Evolutionary conservation across 2,329 filamentous ascomycete species (phyloP), one percentile per base, ranked within the genome.

Genomic region (Lachnellula subtilissima): DNA sequence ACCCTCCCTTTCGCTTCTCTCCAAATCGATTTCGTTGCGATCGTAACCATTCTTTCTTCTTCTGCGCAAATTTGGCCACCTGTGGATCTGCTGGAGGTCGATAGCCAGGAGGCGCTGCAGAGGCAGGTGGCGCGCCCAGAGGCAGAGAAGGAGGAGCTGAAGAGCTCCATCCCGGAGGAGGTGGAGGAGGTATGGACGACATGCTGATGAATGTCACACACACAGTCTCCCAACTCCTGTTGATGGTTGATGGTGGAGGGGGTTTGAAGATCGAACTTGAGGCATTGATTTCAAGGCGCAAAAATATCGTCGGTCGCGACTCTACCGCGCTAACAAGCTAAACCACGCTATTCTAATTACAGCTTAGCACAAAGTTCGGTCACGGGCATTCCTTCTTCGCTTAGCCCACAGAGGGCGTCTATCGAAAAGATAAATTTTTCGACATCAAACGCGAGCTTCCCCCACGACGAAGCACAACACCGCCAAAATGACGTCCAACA

Each of bases 1-100:
- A 97, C 0, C 95, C 94, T 22, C 88, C 91, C 75, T 96, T 96
- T 59, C 94, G 83, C 82, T 97, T 97, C 81, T 99, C 95, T 51
- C 91, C 91, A 63, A 97, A 99, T 53, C 94, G 86, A 72, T 91
- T 94, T 66, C 91, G 86, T 76, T 96, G 94, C 63, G 82, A 84
- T 60, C 92, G 88, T 67, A 97, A 79, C 95, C 95, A 99, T 86
- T 97, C 92, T 72, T 91, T 96, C 82, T 97, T 99, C 82, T 97
- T 99, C 74, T 97, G 90, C 56, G 92, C 90, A 69, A 97, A 96
- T 76, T 99, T 99, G 52, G 91, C 91, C 68, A 90, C 81, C 63
- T 92, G 89, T 46, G 91, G 87, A 70, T 97, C 87, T 64, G 85
- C 81, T 23, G 87, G 83, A 45, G 91, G 91, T 61, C 85, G 85